A percentile compares a stretch with the other conserved stretches of the same genome.
phyloP scores from a whole-genome alignment of 2,329 filamentous ascomycete genomes.

The Lecanosticta acicola region DNA sequence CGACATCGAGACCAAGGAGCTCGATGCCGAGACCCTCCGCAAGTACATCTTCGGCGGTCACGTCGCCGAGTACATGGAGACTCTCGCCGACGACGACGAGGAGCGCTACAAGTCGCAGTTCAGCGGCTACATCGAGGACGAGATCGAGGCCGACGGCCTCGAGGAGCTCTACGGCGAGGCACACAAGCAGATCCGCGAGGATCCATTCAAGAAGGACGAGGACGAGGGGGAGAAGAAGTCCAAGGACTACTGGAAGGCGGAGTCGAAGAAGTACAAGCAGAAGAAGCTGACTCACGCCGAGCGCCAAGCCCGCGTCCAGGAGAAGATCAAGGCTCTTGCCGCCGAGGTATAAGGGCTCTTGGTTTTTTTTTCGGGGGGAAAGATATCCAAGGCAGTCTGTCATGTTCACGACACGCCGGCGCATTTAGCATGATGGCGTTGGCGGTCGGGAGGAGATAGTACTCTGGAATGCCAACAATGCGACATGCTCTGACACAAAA shows the following conservation, averaged over 20 bases:
- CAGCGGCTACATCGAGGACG: constrained; percentile 94
- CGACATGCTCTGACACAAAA: constrained; percentile 2
- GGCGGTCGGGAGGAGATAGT: constrained; percentile 4
- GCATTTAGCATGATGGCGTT: constrained; percentile 4
- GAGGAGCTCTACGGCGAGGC: constrained; percentile 96
- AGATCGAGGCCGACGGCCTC: constrained; percentile 89
- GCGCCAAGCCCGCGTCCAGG: constrained; percentile 77
- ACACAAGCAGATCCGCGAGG: constrained; percentile 93
- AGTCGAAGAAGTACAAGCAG: constrained; percentile 83
- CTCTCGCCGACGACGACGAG: constrained; percentile 97
- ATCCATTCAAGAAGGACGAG: constrained; percentile 91
- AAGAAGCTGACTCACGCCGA: constrained; percentile 75
- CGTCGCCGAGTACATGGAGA: constrained; percentile 99
- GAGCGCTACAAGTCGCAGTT: constrained; percentile 99
- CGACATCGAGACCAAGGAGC: constrained; percentile 96
- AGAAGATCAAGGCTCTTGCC: constrained; percentile 80
- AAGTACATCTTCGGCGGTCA: constrained; percentile 99
- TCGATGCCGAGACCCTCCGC: constrained; percentile 92
- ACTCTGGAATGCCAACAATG: constrained; percentile 1
- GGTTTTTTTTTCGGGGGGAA: neutral
- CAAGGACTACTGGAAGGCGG: constrained; percentile 71
- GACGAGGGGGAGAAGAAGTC: constrained; percentile 77
- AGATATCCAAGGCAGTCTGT: neutral
- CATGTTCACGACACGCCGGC: neutral
- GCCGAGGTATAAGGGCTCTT: constrained; percentile 26